Evolutionary conservation across 352 stramenopile species (phyloP).

Genomic region (Phytophthora pinifolia): DNA sequence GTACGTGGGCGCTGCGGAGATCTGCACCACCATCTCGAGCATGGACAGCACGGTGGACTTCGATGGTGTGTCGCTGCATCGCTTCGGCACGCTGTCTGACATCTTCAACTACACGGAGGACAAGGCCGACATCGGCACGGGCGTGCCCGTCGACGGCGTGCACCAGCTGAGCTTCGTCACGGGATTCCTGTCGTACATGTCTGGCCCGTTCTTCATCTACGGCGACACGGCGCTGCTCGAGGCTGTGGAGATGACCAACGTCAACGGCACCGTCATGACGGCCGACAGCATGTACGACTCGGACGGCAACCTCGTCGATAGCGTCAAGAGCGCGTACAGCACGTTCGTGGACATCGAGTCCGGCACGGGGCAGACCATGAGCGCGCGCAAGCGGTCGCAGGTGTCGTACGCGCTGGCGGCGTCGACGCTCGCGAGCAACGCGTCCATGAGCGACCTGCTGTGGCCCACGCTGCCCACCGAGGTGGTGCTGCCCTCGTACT

Average conservation of each 20-base stretch:
- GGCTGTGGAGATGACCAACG: slow-evolving; percentile 57
- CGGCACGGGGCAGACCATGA: slow-evolving; percentile 73
- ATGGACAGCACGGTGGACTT: slow-evolving; percentile 42
- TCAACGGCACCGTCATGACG: slow-evolving; percentile 44
- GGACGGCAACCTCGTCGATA: slow-evolving; percentile 41
- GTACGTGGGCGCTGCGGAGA: slow-evolving; percentile 46
- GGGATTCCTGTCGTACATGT: slow-evolving; percentile 74
- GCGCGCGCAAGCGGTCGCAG: slow-evolving; percentile 58
- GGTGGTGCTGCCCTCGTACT: slow-evolving; percentile 63
- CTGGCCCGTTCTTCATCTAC: slow-evolving; percentile 68
- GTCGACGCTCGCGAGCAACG: slow-evolving; percentile 37
- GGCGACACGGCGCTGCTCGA: slow-evolving; percentile 47
- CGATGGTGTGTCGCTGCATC: slow-evolving; percentile 46
- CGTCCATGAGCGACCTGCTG: slow-evolving; percentile 65
- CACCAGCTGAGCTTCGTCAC: slow-evolving; percentile 65
- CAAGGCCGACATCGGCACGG: slow-evolving; percentile 44
- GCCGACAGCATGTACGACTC: slow-evolving; percentile 48
- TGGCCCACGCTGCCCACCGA: slow-evolving; percentile 53
- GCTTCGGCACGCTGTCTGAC: slow-evolving; percentile 45
- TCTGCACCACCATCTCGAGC: slow-evolving; percentile 52
- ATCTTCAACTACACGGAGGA: slow-evolving; percentile 33
- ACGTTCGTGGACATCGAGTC: slow-evolving; percentile 73
- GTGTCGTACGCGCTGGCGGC: slow-evolving; percentile 53
- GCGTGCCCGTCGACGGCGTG: slow-evolving; percentile 60
- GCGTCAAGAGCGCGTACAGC: slow-evolving; percentile 45